Evolutionary conservation across 345 rosid species (phyloP).

Genomic region (Boechera divaricarpa): DNA sequence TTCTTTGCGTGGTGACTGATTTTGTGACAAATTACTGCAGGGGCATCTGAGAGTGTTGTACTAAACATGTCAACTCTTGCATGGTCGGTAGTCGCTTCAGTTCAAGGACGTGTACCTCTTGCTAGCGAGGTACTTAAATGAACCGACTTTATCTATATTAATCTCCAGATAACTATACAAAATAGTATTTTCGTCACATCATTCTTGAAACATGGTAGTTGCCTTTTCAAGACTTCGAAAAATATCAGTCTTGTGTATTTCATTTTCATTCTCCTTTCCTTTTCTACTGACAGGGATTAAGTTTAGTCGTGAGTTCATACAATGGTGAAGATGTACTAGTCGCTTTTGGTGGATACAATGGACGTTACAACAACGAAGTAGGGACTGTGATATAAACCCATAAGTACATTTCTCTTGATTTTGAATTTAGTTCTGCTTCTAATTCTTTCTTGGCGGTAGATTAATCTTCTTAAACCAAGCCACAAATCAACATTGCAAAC

Average conservation of each 20-base stretch:
- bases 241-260: slow-evolving; percentile 9
- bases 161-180: slow-evolving; percentile 1
- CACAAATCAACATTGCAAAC: slow-evolving; percentile 86
- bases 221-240: slow-evolving; percentile 9
- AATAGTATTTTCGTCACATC: slow-evolving; percentile 9
- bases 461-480: slow-evolving; percentile 93
- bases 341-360: slow-evolving; percentile 97
- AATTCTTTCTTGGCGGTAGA: slow-evolving; percentile 52
- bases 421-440: slow-evolving; percentile 29
- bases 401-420: slow-evolving; percentile 10
- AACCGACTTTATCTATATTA: not conserved
- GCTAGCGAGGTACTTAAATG: slow-evolving; percentile 88
- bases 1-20: slow-evolving; percentile 14
- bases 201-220: slow-evolving; percentile 20
- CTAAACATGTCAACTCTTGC: slow-evolving; percentile 96
- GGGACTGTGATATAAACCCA: slow-evolving; percentile 22
- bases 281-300: slow-evolving; percentile 71
- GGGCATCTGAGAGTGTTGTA: slow-evolving; percentile 88
- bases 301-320: slow-evolving; percentile 81
- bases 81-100: slow-evolving; percentile 90
- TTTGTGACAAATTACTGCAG: slow-evolving; percentile 53
- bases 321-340: slow-evolving; percentile 87
- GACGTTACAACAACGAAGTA: slow-evolving; percentile 95
- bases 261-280: slow-evolving; percentile 23
- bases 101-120: slow-evolving; percentile 89